Conservation (phyloP, 257 asterid species). For the Mitragyna speciosa region DNA sequence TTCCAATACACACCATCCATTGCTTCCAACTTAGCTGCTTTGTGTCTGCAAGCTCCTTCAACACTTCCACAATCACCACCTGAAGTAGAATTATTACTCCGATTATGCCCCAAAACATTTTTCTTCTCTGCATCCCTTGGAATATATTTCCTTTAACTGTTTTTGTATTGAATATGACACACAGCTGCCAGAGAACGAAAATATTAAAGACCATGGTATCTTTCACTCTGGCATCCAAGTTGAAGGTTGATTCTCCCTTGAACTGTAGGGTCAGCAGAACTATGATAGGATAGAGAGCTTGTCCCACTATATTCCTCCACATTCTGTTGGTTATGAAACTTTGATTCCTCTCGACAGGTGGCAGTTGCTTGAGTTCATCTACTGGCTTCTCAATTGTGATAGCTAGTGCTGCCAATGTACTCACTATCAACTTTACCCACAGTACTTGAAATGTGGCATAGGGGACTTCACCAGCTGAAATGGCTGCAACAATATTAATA, state of each 20-base stretch:
- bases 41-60: slow-evolving; percentile 28
- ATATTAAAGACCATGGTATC: slow-evolving; percentile 58
- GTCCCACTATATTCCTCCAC: slow-evolving; percentile 67
- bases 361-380: slow-evolving; percentile 41
- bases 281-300: slow-evolving; percentile 54
- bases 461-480: slow-evolving; percentile 76
- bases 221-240: slow-evolving; percentile 37
- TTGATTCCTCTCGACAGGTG: slow-evolving; percentile 43
- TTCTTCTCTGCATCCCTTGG: slow-evolving; percentile 34
- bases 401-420: slow-evolving; percentile 65
- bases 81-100: slow-evolving; percentile 20
- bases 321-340: slow-evolving; percentile 59
- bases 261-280: slow-evolving; percentile 57
- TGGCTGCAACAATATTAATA: slow-evolving; percentile 64
- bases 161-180: slow-evolving; percentile 48
- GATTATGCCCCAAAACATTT: slow-evolving; percentile 22
- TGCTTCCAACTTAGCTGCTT: slow-evolving; percentile 28
- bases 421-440: slow-evolving; percentile 79
- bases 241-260: slow-evolving; percentile 38
- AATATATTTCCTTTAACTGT: slow-evolving; percentile 50
- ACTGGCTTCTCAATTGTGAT: slow-evolving; percentile 55
- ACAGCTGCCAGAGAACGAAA: slow-evolving; percentile 67
- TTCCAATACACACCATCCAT: slow-evolving; percentile 29
- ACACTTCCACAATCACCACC: slow-evolving; percentile 26
- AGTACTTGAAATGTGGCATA: slow-evolving; percentile 61